These are phyloP conservation scores for Phytophthora brassicae DNA, from an alignment of 352 stramenopile species.

Conservation along the genomic window DNA sequence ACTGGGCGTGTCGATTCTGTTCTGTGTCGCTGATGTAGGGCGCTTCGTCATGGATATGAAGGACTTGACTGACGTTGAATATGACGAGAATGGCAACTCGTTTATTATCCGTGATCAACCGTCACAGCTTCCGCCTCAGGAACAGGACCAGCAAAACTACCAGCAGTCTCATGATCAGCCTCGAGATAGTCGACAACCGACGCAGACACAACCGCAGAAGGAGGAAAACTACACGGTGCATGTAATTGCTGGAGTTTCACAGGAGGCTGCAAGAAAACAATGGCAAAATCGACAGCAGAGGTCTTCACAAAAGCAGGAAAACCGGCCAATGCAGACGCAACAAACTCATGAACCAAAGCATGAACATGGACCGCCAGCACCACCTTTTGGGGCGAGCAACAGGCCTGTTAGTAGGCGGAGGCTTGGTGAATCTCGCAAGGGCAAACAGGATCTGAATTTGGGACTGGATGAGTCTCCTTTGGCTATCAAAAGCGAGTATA, in stretches of 20 bases:
- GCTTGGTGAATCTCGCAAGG: conserved; percentile 14
- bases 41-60: conserved; percentile 80
- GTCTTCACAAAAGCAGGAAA: not conserved
- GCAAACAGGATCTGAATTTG: conserved; percentile 18
- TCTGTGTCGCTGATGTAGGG: conserved; percentile 63
- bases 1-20: conserved; percentile 69
- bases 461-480: conserved; percentile 33
- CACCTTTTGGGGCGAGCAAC: conserved; percentile 16
- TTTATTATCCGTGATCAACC: conserved; percentile 30
- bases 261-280: conserved; percentile 4
- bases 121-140: conserved; percentile 1
- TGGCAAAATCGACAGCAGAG: conserved; percentile 20
- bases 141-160: conserved; percentile 2
- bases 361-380: conserved; percentile 10
- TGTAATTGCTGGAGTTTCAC: conserved; percentile 12
- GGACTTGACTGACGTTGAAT: conserved; percentile 62
- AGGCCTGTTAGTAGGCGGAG: conserved; percentile 24
- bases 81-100: conserved; percentile 54
- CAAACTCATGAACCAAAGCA: conserved; percentile 1
- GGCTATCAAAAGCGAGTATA: conserved; percentile 37
- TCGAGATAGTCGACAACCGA: not conserved
- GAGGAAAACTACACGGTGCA: conserved; percentile 31
- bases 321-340: not conserved
- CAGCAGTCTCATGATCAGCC: not conserved
- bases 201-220: conserved; percentile 7